Evolutionary conservation across 768 basidiomycete species (phyloP).

Genomic region (Pisolithus orientalis): DNA sequence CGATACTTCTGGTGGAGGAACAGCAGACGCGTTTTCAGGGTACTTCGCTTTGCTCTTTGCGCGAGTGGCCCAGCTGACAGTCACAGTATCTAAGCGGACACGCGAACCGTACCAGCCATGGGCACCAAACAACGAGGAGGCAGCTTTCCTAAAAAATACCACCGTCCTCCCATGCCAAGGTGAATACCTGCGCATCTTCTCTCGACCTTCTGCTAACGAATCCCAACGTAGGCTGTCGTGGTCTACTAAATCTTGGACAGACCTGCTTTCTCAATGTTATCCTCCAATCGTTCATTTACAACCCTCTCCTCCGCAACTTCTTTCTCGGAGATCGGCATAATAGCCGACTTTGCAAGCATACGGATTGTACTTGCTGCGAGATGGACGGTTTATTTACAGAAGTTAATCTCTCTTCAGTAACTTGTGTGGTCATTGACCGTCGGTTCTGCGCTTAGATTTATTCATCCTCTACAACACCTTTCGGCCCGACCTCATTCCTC

Average conservation of each 20-base stretch:
- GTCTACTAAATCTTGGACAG: slow-evolving; percentile 82
- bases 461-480: slow-evolving; percentile 43
- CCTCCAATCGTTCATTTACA: slow-evolving; percentile 83
- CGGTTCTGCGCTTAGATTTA: not conserved
- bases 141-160: slow-evolving; percentile 41
- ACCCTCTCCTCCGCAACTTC: slow-evolving; percentile 82
- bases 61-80: not conserved
- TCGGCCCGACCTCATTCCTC: slow-evolving; percentile 79
- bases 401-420: slow-evolving; percentile 29
- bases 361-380: slow-evolving; percentile 85
- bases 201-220: not conserved
- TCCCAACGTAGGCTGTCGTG: slow-evolving; percentile 56
- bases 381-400: slow-evolving; percentile 85
- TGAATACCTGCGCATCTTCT: slow-evolving; percentile 15
- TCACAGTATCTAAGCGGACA: slow-evolving; percentile 30
- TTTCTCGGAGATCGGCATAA: slow-evolving; percentile 92
- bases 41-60: slow-evolving; percentile 16
- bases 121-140: slow-evolving; percentile 38
- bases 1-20: slow-evolving; percentile 53
- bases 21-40: slow-evolving; percentile 55
- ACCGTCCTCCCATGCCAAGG: slow-evolving; percentile 69
- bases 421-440: not conserved
- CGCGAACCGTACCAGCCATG: slow-evolving; percentile 48
- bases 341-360: slow-evolving; percentile 55
- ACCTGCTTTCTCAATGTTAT: slow-evolving; percentile 94